Evolutionary conservation across 129 eudicot genomes (phyloP), one percentile per base, ranked within the genome.

Genomic region (Saussurea involucrata): DNA sequence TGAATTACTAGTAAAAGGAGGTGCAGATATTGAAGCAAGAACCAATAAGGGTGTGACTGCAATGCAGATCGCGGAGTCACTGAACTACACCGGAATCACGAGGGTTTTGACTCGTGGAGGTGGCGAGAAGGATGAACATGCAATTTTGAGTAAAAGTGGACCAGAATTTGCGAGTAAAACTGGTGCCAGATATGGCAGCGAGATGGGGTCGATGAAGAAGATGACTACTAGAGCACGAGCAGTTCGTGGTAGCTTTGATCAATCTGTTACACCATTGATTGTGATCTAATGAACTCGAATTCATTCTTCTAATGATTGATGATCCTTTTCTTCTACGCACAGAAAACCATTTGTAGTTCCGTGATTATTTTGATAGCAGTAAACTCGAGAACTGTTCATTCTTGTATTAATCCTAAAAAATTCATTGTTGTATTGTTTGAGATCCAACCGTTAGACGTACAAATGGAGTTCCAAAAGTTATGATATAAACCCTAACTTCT

Each of bases 1-100:
- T n/a, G 93, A 91, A 66, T 29, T 91, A 82, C 75, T 91, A 5
- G 75, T 91, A 7, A 91, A 91, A 76, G 84, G 81, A 34, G 89
- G 91, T 20, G 91, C 82, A 6, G 91, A 91, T 63, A 73, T 88
- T 6, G 90, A 88, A 53, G 89, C 92, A 5, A 75, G 86, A 58
- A 88, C 93, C 0, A 86, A 76, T 4, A 88, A 88, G 70, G 97
- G 93, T 36, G 89, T 74, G 1, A 84, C 82, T 4, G 87, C 91
- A 1, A 32, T 91, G 63, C 84, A 88, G 17, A 91, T 91, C 42
- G 91, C 97, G 2, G 87, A 80, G 42, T 84, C 97, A 3, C 60
- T 91, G 40, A 65, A 81, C 3, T 88, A 91, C 42, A 76, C 82
- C 20, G 93, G 93, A 34, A 83, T 91, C 22, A 70, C 84, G 3